Evolutionary conservation across 768 basidiomycete species (phyloP).

Genomic region (Termitomyces sp.): DNA sequence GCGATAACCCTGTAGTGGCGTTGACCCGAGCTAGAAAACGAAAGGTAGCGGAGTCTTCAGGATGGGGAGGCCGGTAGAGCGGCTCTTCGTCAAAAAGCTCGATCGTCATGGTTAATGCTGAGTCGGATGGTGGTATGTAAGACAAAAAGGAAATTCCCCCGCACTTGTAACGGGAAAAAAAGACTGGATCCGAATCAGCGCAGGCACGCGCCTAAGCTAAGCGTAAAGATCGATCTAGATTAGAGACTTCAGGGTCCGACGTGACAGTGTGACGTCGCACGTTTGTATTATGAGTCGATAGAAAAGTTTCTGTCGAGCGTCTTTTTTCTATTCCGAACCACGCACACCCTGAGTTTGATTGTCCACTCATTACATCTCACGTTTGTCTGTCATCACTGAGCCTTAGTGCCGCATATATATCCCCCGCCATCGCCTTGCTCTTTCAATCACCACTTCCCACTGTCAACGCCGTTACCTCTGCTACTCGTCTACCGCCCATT

Average conservation of each 20-base stretch:
- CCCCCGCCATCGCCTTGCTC: neutral
- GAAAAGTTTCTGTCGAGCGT: constrained; percentile 2
- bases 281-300: constrained; percentile 17
- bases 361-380: constrained; percentile 20
- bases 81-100: constrained; percentile 17
- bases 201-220: neutral
- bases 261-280: constrained; percentile 19
- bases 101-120: constrained; percentile 7
- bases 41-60: constrained; percentile 38
- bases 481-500: constrained; percentile 11
- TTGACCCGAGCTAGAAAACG: constrained; percentile 50
- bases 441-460: constrained; percentile 11
- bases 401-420: constrained; percentile 14
- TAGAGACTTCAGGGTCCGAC: neutral
- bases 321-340: constrained; percentile 5
- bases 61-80: constrained; percentile 38
- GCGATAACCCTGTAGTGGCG: constrained; percentile 30
- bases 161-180: neutral
- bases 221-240: constrained; percentile 3
- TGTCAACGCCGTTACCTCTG: constrained; percentile 6
- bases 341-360: neutral
- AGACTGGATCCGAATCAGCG: neutral
- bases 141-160: neutral
- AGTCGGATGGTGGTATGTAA: neutral
- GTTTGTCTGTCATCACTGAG: constrained; percentile 17